Evolutionary conservation across 805 yeast species (phyloP).

Genomic region (Metschnikowia peoriensis): DNA sequence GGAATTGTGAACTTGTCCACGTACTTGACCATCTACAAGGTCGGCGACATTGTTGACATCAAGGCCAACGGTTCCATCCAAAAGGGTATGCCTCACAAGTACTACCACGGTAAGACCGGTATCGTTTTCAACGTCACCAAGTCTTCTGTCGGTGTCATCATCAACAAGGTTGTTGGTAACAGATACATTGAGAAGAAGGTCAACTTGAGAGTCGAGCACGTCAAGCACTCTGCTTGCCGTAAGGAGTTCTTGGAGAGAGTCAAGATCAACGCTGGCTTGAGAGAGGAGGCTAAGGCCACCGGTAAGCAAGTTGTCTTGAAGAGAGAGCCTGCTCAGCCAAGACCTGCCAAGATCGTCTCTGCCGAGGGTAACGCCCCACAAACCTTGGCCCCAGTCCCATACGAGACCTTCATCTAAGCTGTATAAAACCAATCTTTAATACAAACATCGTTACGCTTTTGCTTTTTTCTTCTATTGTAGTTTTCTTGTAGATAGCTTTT

Average conservation of each 20-base stretch:
- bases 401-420: constrained; percentile 96
- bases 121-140: constrained; percentile 98
- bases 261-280: constrained; percentile 91
- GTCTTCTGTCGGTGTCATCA: constrained; percentile 95
- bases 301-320: constrained; percentile 90
- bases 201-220: constrained; percentile 97
- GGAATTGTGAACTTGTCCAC: constrained; percentile 93
- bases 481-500: neutral
- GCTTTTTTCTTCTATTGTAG: neutral
- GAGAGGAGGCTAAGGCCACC: constrained; percentile 90
- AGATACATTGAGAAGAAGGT: constrained; percentile 99
- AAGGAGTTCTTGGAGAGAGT: constrained; percentile 98
- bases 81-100: constrained; percentile 99
- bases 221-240: constrained; percentile 99
- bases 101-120: constrained; percentile 99
- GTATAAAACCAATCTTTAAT: constrained; percentile 15
- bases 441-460: constrained; percentile 3
- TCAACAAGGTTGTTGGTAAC: constrained; percentile 98
- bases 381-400: constrained; percentile 98
- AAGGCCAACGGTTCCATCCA: constrained; percentile 99
- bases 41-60: constrained; percentile 99
- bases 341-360: constrained; percentile 83
- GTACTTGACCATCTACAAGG: constrained; percentile 96
- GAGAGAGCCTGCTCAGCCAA: constrained; percentile 99
- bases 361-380: constrained; percentile 86